phyloP scores from a whole-genome alignment of 495 filamentous ascomycete species.

The Aspergillus haitiensis region DNA sequence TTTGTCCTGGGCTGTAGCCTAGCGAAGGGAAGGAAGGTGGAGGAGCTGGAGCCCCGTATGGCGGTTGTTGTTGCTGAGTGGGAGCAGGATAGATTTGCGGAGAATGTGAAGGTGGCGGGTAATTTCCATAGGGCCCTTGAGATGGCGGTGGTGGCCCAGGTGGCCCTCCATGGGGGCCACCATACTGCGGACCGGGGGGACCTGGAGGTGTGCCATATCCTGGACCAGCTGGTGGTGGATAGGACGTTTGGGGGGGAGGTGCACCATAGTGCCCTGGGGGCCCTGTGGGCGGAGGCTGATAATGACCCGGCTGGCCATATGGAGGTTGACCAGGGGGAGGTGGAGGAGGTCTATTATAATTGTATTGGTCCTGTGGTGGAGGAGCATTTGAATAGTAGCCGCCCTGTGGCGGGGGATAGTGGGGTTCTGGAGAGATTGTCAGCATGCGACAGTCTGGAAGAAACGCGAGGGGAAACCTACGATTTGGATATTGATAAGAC shows the following conservation, averaged over 20 bases:
- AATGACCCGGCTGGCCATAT: constrained; percentile 10
- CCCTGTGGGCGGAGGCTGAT: constrained; percentile 34
- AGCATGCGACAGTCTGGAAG: not conserved
- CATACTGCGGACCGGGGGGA: constrained; percentile 13
- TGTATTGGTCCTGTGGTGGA: constrained; percentile 9
- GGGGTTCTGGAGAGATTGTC: constrained; percentile 4
- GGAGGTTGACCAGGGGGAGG: constrained; percentile 34
- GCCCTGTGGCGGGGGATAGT: constrained; percentile 23
- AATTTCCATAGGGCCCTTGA: constrained; percentile 17
- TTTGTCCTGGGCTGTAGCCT: constrained; percentile 62
- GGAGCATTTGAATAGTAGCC: constrained; percentile 15
- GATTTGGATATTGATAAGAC: constrained; percentile 35
- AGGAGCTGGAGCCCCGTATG: not conserved
- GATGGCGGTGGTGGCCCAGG: constrained; percentile 25
- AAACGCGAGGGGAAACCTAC: constrained; percentile 21
- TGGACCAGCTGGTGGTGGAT: constrained; percentile 20
- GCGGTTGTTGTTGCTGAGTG: constrained; percentile 8
- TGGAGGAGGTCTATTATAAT: constrained; percentile 13
- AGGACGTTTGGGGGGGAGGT: constrained; percentile 24
- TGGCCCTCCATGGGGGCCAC: constrained; percentile 9
- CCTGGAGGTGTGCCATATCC: constrained; percentile 19
- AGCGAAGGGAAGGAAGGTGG: constrained; percentile 55
- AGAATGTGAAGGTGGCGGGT: constrained; percentile 12
- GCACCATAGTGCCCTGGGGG: constrained; percentile 43
- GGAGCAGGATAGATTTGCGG: constrained; percentile 27